Evolutionary conservation across 257 asterid species (phyloP).

Genomic region (Apocynum venetum): DNA sequence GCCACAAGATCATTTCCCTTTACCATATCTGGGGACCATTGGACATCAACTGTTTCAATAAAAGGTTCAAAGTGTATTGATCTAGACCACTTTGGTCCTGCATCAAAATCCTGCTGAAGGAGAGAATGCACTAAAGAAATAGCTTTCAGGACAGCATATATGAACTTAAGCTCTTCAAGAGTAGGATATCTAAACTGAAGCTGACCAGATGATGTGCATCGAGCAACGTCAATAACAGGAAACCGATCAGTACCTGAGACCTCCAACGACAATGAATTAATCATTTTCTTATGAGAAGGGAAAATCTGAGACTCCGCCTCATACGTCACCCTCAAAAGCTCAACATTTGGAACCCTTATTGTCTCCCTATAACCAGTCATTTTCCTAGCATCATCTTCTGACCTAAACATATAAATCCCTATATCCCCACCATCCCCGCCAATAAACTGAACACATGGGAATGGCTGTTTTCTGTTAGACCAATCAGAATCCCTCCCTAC

Average conservation of each 20-base stretch:
- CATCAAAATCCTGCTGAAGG: conserved; percentile 37
- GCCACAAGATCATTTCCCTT: conserved; percentile 46
- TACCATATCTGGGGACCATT: conserved; percentile 42
- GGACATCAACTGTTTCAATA: conserved; percentile 56
- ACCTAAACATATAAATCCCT: conserved; percentile 48
- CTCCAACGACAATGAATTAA: conserved; percentile 38
- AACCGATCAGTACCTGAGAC: conserved; percentile 43
- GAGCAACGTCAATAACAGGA: conserved; percentile 47
- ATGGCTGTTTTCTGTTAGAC: conserved; percentile 42
- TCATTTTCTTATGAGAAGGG: conserved; percentile 32
- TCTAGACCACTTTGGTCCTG: conserved; percentile 35
- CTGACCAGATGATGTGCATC: conserved; percentile 31
- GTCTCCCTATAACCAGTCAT: conserved; percentile 53
- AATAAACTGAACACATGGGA: conserved; percentile 46
- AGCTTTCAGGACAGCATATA: conserved; percentile 32
- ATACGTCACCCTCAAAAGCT: conserved; percentile 51
- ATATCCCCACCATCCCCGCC: conserved; percentile 65
- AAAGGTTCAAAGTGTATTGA: conserved; percentile 34
- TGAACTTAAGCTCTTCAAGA: conserved; percentile 51
- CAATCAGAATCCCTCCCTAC: conserved; percentile 52
- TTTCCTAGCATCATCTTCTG: conserved; percentile 37
- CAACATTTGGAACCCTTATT: conserved; percentile 34
- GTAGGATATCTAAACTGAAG: conserved; percentile 51
- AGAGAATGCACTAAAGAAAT: conserved; percentile 45
- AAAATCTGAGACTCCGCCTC: conserved; percentile 41